Base-by-base conservation (phyloP, 768 basidiomycete species). In the Suillus sp. region DNA sequence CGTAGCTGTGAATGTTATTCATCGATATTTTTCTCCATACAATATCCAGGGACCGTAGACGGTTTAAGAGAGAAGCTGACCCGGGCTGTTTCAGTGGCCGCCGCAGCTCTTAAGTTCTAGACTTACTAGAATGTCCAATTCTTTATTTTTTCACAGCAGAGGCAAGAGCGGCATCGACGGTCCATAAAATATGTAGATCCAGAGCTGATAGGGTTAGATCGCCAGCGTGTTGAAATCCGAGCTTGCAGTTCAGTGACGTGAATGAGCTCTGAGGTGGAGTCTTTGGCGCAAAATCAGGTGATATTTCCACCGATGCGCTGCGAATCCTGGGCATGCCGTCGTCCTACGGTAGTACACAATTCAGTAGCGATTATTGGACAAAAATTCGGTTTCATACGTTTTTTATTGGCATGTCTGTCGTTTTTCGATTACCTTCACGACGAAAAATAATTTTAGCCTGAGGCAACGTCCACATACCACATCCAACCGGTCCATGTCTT, bases 361-460 rank as follows among this genome's bases (percentile, higher is more conserved):
- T 53, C 20, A 53, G 30, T 27, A 25, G 25, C 35, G 25, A 38
- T 40, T 27, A 57, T 40, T 38, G 25, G 37, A 57, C 37, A 40
- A 38, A 38, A 11, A 38, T 27, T 11, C 16, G 22, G 18, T 56
- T 56, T 27, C 55, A 20, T 20, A 20, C 25, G 16, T 18, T 25
- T 37, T 56, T 57, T 4, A 32, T 32, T 38, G 35, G 37, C 37
- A 18, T 57, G 56, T 38, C 25, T 37, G n/a, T 18, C 54, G 8
- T 34, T 54, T 54, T 54, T 25, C 6, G 34, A 25, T 40, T 38
- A 18, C 55, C 55, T 57, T 57, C 37, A 25, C 32, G 18, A 57
- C 37, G 22, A 38, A 57, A 57, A 56, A 56, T 25, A 37, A 53
- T 25, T 56, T 38, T 18, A 56, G 55, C 55, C 25, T 25, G 18